These are phyloP conservation scores for Yamadazyma dushanensis DNA, from an alignment of 1,139 yeast species.

Conservation along the genomic window DNA sequence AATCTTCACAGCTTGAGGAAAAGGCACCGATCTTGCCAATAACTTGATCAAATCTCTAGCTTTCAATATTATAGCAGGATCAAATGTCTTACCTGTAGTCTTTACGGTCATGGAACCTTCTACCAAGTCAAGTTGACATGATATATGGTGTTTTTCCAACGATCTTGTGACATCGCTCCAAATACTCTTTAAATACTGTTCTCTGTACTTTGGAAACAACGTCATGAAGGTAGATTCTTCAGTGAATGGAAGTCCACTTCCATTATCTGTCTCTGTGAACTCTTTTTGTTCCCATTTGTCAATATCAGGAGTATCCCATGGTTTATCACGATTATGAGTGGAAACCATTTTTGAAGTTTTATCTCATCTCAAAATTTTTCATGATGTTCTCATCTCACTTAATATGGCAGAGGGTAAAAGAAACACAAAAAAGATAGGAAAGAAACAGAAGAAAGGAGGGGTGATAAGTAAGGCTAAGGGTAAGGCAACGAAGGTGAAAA, in stretches of 20 bases:
- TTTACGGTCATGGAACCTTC: conserved; percentile 98
- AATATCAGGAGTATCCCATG: conserved; percentile 96
- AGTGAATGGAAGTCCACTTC: conserved; percentile 80
- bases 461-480: conserved; percentile 21
- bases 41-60: conserved; percentile 94
- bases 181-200: conserved; percentile 78
- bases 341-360: conserved; percentile 62
- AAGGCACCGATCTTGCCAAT: conserved; percentile 94
- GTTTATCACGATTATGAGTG: conserved; percentile 90
- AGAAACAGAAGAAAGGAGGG: conserved; percentile 6
- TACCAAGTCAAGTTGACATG: conserved; percentile 82
- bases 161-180: conserved; percentile 93
- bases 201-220: conserved; percentile 94
- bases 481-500: conserved; percentile 38
- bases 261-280: conserved; percentile 86
- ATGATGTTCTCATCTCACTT: not conserved
- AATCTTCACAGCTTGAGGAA: conserved; percentile 92
- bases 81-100: conserved; percentile 92
- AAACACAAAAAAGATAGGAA: conserved; percentile 7
- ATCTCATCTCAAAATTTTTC: conserved; percentile 16
- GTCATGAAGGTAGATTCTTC: conserved; percentile 97
- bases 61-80: conserved; percentile 90
- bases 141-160: conserved; percentile 69
- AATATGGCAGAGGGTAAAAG: conserved; percentile 4
- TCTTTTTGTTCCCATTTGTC: conserved; percentile 93